Percentiles rank a stretch among this genome's conserved stretches.
Conservation (phyloP, 2,329 filamentous ascomycete species). For the Botryotinia globosa region DNA sequence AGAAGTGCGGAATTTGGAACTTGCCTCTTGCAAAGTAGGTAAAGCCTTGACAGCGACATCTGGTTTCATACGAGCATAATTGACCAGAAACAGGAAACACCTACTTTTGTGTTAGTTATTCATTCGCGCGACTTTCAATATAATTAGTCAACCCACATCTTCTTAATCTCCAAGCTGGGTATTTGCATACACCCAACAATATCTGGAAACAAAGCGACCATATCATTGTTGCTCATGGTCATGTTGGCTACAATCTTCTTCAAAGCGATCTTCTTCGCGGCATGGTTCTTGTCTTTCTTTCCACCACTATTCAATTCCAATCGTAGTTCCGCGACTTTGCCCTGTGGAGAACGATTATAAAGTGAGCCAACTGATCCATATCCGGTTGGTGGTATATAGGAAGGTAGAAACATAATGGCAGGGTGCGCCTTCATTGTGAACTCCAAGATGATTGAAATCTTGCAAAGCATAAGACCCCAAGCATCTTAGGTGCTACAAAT, state of each 20-base stretch:
- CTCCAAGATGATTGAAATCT: conserved; percentile 3
- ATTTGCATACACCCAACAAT: conserved; percentile 95
- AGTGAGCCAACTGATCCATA: conserved; percentile 34
- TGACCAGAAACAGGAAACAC: conserved; percentile 97
- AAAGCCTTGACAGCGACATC: conserved; percentile 93
- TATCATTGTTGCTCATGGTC: conserved; percentile 99
- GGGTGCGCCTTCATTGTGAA: conserved; percentile 14
- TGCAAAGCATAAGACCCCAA: neutral
- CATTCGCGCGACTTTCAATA: neutral
- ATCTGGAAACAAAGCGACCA: conserved; percentile 95
- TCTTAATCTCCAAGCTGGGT: conserved; percentile 95
- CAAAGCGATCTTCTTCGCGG: conserved; percentile 92
- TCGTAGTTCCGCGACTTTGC: conserved; percentile 96
- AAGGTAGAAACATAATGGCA: conserved; percentile 36
- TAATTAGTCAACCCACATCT: conserved; percentile 67
- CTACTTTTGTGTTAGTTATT: conserved; percentile 46
- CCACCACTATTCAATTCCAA: conserved; percentile 88
- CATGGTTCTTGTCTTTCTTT: conserved; percentile 97
- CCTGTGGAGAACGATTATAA: conserved; percentile 59
- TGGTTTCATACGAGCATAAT: conserved; percentile 91
- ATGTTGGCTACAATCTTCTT: conserved; percentile 99
- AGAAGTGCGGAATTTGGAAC: conserved; percentile 29
- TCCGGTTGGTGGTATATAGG: conserved; percentile 33
- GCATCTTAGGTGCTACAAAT: conserved; percentile 14
- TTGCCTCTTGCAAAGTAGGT: conserved; percentile 76